Percentiles rank a stretch among this genome's conserved stretches.
These are phyloP conservation scores for Beauveria caledonica DNA, from an alignment of 2,329 filamentous ascomycete species.

Conservation along the genomic window DNA sequence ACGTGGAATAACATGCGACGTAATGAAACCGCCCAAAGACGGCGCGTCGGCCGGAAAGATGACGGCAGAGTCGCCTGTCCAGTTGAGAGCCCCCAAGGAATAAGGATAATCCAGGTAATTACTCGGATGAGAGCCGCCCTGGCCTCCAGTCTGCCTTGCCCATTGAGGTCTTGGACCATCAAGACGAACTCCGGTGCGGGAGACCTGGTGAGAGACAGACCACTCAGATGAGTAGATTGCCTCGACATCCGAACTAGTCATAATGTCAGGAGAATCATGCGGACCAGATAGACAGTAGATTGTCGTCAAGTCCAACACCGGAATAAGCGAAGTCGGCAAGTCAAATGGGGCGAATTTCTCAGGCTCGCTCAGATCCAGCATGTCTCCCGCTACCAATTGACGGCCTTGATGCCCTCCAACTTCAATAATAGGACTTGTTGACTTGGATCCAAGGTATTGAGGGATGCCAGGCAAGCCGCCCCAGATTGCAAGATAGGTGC, in stretches of 20 bases:
- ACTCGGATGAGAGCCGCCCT: conserved; percentile 54
- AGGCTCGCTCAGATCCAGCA: conserved; percentile 32
- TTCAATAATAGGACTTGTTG: conserved; percentile 47
- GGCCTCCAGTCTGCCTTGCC: conserved; percentile 51
- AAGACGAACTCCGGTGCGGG: conserved; percentile 51
- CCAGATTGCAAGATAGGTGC: conserved; percentile 49
- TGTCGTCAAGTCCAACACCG: conserved; percentile 2
- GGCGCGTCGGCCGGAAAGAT: conserved; percentile 52
- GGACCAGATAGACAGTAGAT: conserved; percentile 25
- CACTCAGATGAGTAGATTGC: conserved; percentile 50
- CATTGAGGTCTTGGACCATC: conserved; percentile 50
- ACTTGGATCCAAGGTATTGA: conserved; percentile 50
- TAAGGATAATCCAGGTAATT: conserved; percentile 55
- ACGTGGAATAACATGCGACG: conserved; percentile 45
- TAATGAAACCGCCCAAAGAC: conserved; percentile 53
- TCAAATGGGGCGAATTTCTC: not conserved
- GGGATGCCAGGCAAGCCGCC: conserved; percentile 35
- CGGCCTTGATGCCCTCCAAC: conserved; percentile 54
- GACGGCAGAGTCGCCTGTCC: conserved; percentile 53
- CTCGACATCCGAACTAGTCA: conserved; percentile 40
- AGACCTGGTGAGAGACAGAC: conserved; percentile 54
- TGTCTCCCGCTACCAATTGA: conserved; percentile 43
- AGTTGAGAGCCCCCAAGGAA: conserved; percentile 49
- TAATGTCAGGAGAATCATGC: conserved; percentile 23
- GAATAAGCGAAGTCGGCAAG: conserved; percentile 10